Evolutionary conservation across 2,329 filamentous ascomycete species (phyloP).

Genomic region (Stachybotrys echinatus): DNA sequence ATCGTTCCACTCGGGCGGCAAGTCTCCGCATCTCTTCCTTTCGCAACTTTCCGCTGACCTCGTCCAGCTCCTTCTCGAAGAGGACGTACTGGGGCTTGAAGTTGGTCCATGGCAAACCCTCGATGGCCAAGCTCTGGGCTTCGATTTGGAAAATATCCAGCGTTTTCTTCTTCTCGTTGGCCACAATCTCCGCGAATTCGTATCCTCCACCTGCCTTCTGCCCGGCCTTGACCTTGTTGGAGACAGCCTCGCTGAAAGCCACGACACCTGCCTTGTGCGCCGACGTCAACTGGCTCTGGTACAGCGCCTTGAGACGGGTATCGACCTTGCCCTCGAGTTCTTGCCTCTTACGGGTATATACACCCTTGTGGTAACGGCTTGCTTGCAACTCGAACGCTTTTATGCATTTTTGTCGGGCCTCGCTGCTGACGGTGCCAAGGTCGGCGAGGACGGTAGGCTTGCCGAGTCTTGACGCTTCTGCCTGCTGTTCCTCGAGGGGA

Average conservation of each 20-base stretch:
- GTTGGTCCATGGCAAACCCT: conserved; percentile 81
- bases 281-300: conserved; percentile 80
- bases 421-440: conserved; percentile 68
- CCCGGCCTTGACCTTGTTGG: conserved; percentile 79
- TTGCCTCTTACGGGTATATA: conserved; percentile 77
- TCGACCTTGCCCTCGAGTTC: conserved; percentile 88
- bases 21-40: conserved; percentile 95
- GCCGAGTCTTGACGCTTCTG: conserved; percentile 67
- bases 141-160: conserved; percentile 71
- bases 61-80: conserved; percentile 86
- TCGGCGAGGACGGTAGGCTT: conserved; percentile 67
- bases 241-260: conserved; percentile 82
- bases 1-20: conserved; percentile 85
- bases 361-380: conserved; percentile 92
- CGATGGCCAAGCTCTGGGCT: conserved; percentile 67
- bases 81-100: conserved; percentile 74
- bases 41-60: conserved; percentile 76
- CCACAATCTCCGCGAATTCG: conserved; percentile 93
- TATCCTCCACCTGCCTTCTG: conserved; percentile 89
- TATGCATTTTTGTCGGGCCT: conserved; percentile 66
- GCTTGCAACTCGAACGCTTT: conserved; percentile 87
- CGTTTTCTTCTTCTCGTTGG: conserved; percentile 71
- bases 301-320: conserved; percentile 79
- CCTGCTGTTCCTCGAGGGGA: conserved; percentile 83
- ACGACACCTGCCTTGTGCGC: conserved; percentile 84